Evolutionary conservation across 116 monocot genomes (phyloP).

Genomic region (Papilionanthe hybrid): DNA sequence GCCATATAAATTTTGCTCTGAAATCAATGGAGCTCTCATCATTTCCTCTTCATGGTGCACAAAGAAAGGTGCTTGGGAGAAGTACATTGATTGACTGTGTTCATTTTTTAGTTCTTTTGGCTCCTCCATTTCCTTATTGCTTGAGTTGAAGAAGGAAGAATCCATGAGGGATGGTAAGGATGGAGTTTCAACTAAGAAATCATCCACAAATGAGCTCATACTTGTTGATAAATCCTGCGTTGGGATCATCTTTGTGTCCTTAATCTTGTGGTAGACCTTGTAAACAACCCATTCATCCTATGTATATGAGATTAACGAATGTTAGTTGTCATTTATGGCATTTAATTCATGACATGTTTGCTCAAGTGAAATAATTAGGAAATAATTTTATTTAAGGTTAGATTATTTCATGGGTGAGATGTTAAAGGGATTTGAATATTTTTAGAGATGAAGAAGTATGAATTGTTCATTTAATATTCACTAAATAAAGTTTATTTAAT

Average conservation of each 20-base stretch:
- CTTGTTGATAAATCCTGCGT: not conserved
- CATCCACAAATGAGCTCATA: conserved; percentile 19
- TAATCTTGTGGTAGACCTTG: conserved; percentile 12
- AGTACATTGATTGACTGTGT: not conserved
- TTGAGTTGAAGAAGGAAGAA: conserved; percentile 8
- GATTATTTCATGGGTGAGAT: too few relatives aligned
- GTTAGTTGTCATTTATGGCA: not conserved
- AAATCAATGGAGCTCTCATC: too few relatives aligned
- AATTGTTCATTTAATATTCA: too few relatives aligned
- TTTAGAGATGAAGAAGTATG: too few relatives aligned
- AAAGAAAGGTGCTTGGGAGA: too few relatives aligned
- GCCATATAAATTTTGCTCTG: too few relatives aligned
- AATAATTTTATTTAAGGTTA: too few relatives aligned
- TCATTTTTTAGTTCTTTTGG: not conserved
- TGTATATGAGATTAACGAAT: not conserved
- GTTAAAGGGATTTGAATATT: too few relatives aligned
- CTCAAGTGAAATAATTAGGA: too few relatives aligned
- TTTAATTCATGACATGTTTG: too few relatives aligned
- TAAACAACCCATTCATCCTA: conserved; percentile 13
- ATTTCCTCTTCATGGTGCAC: too few relatives aligned
- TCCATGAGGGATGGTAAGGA: conserved; percentile 32
- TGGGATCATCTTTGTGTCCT: conserved; percentile 31
- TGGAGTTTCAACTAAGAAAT: conserved; percentile 15
- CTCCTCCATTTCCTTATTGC: not conserved
- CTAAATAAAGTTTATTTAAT: too few relatives aligned